A percentile compares a stretch with the other conserved stretches of the same genome.
phyloP scores from a whole-genome alignment of 208 protist genomes.

The Endotrypanum monterogeii region DNA sequence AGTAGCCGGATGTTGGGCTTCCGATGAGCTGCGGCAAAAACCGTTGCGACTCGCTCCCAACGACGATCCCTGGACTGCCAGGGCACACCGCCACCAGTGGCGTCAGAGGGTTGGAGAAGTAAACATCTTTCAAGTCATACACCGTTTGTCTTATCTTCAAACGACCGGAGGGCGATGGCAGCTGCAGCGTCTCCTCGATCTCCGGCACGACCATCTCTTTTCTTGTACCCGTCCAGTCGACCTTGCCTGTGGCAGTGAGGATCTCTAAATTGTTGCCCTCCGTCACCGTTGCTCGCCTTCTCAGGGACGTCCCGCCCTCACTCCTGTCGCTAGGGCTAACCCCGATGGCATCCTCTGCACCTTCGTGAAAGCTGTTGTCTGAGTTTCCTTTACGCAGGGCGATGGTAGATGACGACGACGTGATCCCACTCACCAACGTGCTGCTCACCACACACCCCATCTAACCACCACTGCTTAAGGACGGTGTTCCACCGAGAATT shows the following conservation, averaged over 20 bases:
- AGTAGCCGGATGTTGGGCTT: neutral
- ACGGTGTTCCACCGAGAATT: neutral
- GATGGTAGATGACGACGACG: neutral
- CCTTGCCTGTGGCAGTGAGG: neutral
- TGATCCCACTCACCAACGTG: neutral
- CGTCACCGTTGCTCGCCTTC: neutral
- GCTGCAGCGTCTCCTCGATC: neutral
- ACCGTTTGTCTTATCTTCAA: neutral
- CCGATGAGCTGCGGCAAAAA: neutral
- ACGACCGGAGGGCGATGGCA: too few relatives aligned
- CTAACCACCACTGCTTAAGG: too few relatives aligned
- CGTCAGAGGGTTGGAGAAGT: neutral
- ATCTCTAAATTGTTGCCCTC: neutral
- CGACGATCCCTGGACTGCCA: neutral
- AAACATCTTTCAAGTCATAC: neutral
- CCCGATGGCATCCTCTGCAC: neutral
- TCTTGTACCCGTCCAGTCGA: neutral
- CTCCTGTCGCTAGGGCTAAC: neutral
- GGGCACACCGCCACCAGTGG: neutral
- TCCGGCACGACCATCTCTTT: neutral
- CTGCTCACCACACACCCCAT: conserved; percentile 10
- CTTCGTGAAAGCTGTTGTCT: neutral
- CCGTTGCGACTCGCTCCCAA: neutral
- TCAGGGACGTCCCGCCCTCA: neutral
- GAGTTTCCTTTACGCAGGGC: neutral